Evolutionary conservation across 768 basidiomycete species (phyloP), one percentile per base, ranked within the genome.

Genomic region (Tubosaeta brunneosetosa): DNA sequence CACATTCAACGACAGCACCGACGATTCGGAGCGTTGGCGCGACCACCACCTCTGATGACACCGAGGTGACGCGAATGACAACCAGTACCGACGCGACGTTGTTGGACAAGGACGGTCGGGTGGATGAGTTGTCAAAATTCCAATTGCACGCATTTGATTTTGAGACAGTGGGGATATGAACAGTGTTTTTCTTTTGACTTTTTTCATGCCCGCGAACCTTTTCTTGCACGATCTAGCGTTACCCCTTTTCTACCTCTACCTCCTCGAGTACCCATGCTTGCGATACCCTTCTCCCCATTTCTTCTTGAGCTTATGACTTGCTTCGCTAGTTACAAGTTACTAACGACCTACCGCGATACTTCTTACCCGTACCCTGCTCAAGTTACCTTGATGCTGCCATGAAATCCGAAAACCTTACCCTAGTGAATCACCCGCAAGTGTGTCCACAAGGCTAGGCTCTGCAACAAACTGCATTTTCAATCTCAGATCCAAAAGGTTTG

Each of bases 11-110:
- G 43, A 57, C n/a, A 1, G 53, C 67, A 42, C 65, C 67, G 3
- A 69, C 69, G 29, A 67, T 69, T 44, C 63, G 63, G 6, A 70
- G 68, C 44, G 53, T 69, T 27, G 69, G 65, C 12, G 57, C 59
- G 25, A 69, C 67, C 14, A 69, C 67, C 16, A 61, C 58, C 17
- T 69, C 69, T 9, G 63, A 64, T 7, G 67, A 69, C 9, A 69
- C 69, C 0, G 67, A 65, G 14, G 41, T 62, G 34, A 66, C 63
- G 14, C 58, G 51, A 19, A 68, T 60, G 44, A 55, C 65, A 10
- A 45, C 36, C 3, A 58, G 49, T 3, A 63, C 57, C 12, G 66
- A 55, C 12, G 17, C 29, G 33, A 57, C 43, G 0, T 44, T 19
- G 25, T 27, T 56, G 22, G 50, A 58, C 44, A 53, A 45, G 47